Percentiles rank a stretch among this genome's conserved stretches.
These are phyloP conservation scores for Arxiozyma bovina DNA, from an alignment of 1,139 yeast species.

Conservation along the genomic window DNA sequence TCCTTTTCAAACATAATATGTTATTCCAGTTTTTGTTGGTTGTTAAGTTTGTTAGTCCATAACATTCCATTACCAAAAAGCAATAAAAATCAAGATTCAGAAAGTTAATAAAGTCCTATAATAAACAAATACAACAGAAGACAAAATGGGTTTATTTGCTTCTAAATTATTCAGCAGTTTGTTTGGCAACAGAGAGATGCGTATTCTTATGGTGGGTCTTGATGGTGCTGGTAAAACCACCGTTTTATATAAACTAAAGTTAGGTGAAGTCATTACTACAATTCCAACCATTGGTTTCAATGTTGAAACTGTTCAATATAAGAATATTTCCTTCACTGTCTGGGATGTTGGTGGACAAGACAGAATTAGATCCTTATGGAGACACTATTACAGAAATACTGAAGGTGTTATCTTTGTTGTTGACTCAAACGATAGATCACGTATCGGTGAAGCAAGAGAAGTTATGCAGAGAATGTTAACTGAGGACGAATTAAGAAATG, in stretches of 20 bases:
- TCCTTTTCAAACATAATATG: too few species aligned
- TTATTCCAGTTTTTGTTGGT: background rate
- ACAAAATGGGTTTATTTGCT: conserved; percentile 72
- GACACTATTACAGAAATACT: conserved; percentile 90
- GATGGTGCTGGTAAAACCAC: conserved; percentile 93
- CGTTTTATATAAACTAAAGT: conserved; percentile 78
- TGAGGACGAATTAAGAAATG: conserved; percentile 90
- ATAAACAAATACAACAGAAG: background rate
- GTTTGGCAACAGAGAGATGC: conserved; percentile 74
- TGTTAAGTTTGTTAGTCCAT: too few species aligned
- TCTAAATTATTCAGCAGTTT: conserved; percentile 86
- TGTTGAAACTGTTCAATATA: conserved; percentile 90
- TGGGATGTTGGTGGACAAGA: conserved; percentile 99
- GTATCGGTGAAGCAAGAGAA: conserved; percentile 89
- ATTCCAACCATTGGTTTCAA: conserved; percentile 93
- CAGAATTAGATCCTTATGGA: conserved; percentile 91
- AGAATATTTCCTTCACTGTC: conserved; percentile 87
- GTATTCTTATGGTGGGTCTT: conserved; percentile 90
- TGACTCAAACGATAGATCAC: conserved; percentile 89
- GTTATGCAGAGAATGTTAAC: conserved; percentile 90
- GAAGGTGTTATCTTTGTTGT: conserved; percentile 91
- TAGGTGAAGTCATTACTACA: conserved; percentile 88
- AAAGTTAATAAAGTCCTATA: background rate
- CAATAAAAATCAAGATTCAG: background rate
- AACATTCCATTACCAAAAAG: background rate